Percentiles rank a stretch among this genome's conserved stretches.
Conservation (phyloP, 2,329 filamentous ascomycete genomes). For the Colletotrichum sansevieriae region DNA sequence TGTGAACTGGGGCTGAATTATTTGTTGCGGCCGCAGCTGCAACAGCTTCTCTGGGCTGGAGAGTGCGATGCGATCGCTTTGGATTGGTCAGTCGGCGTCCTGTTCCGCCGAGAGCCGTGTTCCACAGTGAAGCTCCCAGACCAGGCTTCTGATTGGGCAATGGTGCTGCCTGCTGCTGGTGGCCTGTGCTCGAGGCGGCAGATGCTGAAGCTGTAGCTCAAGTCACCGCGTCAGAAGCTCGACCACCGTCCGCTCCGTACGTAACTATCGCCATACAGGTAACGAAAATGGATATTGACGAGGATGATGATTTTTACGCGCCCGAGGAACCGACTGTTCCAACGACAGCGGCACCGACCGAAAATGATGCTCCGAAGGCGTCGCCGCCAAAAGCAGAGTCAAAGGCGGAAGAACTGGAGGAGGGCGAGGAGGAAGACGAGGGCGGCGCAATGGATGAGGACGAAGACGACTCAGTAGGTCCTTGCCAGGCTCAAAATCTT, state of each 20-base stretch:
- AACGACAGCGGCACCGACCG: slow-evolving; percentile 17
- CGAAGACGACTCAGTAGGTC: slow-evolving; percentile 65
- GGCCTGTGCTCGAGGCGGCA: slow-evolving; percentile 5
- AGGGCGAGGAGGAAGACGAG: slow-evolving; percentile 75
- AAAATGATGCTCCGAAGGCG: slow-evolving; percentile 25
- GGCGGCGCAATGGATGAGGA: slow-evolving; percentile 72
- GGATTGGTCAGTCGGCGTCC: slow-evolving; percentile 23
- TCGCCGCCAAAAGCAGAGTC: slow-evolving; percentile 38
- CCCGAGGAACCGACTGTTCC: slow-evolving; percentile 66
- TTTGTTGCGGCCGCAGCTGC: slow-evolving; percentile 8
- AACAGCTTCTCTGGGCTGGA: slow-evolving; percentile 2
- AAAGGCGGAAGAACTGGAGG: slow-evolving; percentile 69
- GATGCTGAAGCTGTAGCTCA: slow-evolving; percentile 1
- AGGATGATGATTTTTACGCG: slow-evolving; percentile 76
- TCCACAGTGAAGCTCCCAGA: not conserved
- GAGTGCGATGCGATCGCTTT: slow-evolving; percentile 18
- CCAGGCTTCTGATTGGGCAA: slow-evolving; percentile 2
- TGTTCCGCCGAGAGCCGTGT: not conserved
- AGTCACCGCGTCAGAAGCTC: not conserved
- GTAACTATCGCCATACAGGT: not conserved
- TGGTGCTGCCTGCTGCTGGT: not conserved
- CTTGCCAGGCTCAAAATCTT: not conserved
- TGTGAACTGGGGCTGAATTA: slow-evolving; percentile 3
- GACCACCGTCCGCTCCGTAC: not conserved
- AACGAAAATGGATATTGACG: slow-evolving; percentile 73